phyloP scores from a whole-genome alignment of 208 protist genomes.

The Crithidia expoeki region DNA sequence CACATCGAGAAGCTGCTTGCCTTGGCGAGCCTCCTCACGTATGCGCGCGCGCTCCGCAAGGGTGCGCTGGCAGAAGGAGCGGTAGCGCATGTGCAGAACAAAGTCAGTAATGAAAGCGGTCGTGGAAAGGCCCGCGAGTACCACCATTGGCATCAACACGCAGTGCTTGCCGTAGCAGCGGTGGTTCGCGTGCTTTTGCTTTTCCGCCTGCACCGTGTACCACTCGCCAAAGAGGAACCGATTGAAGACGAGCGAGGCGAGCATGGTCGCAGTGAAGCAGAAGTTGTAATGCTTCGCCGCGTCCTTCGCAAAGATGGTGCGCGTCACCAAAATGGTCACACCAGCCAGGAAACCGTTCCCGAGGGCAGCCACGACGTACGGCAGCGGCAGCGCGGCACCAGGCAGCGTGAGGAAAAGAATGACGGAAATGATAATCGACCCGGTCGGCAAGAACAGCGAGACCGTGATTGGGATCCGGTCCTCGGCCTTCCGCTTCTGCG shows the following conservation, averaged over 20 bases:
- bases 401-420: slow-evolving; percentile 53
- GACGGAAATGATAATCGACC: slow-evolving; percentile 40
- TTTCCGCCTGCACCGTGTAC: slow-evolving; percentile 64
- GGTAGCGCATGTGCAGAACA: slow-evolving; percentile 44
- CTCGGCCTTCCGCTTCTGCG: slow-evolving; percentile 56
- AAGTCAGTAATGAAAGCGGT: slow-evolving; percentile 39
- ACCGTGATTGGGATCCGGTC: slow-evolving; percentile 65
- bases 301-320: slow-evolving; percentile 73
- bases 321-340: slow-evolving; percentile 49
- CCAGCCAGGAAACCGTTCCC: slow-evolving; percentile 61
- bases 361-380: slow-evolving; percentile 52
- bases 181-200: slow-evolving; percentile 34
- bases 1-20: not conserved
- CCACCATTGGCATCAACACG: slow-evolving; percentile 50
- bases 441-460: slow-evolving; percentile 44
- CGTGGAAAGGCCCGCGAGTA: slow-evolving; percentile 37
- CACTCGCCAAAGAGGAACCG: slow-evolving; percentile 74
- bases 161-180: slow-evolving; percentile 49
- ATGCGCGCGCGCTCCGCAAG: slow-evolving; percentile 56
- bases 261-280: slow-evolving; percentile 41
- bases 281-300: slow-evolving; percentile 79
- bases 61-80: slow-evolving; percentile 36
- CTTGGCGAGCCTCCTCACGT: slow-evolving; percentile 19
- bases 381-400: slow-evolving; percentile 45
- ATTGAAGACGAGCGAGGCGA: slow-evolving; percentile 54